These are phyloP conservation scores for Pisolithus sp. DNA, from an alignment of 768 basidiomycete genomes.

Conservation along the genomic window DNA sequence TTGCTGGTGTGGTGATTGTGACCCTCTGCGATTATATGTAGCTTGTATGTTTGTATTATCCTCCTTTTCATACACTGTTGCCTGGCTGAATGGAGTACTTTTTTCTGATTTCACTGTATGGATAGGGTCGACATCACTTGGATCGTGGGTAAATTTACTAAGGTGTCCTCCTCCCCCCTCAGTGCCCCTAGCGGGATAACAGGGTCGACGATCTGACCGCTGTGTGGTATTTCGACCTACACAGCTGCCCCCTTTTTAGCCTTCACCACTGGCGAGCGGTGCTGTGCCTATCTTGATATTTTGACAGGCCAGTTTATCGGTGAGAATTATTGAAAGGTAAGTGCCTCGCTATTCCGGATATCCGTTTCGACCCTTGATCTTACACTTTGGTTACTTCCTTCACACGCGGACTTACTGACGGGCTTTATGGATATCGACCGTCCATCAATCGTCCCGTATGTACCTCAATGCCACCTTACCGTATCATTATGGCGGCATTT, in stretches of 20 bases:
- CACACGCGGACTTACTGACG: not conserved
- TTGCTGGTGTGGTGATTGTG: not conserved
- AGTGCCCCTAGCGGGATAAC: too few species aligned
- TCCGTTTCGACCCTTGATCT: not conserved
- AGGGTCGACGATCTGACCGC: too few species aligned
- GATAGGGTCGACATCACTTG: not conserved
- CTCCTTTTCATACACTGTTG: not conserved
- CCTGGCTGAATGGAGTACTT: not conserved
- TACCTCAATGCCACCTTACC: not conserved
- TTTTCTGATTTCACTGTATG: too few species aligned
- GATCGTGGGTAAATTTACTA: not conserved
- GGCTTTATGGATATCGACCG: not conserved
- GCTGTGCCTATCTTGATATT: too few species aligned
- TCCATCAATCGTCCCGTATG: not conserved
- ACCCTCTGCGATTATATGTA: slow-evolving; percentile 1
- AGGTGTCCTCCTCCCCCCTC: too few species aligned
- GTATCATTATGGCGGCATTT: not conserved
- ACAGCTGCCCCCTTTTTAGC: too few species aligned
- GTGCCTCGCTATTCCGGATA: not conserved
- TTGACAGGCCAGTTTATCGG: too few species aligned
- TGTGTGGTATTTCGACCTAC: too few species aligned
- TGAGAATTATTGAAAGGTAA: too few species aligned
- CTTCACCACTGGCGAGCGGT: too few species aligned
- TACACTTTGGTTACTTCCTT: not conserved
- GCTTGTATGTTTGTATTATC: not conserved